Conservation (phyloP, 345 rosid genomes). For the Erodium maritimum region DNA sequence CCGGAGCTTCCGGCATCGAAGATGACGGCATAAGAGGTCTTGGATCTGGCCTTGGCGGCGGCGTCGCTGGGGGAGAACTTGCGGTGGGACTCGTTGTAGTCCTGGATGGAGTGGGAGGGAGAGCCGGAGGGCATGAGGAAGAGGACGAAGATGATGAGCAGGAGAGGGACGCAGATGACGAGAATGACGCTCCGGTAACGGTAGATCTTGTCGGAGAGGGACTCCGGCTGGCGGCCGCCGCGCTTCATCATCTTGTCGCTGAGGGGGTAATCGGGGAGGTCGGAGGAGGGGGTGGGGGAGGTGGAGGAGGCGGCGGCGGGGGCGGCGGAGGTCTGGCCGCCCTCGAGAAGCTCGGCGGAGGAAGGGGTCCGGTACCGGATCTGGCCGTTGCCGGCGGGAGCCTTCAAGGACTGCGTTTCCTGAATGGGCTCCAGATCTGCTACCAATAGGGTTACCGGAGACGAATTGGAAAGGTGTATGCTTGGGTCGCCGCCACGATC, state of each 20-base stretch:
- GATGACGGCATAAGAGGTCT: slow-evolving; percentile 52
- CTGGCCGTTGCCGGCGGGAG: slow-evolving; percentile 67
- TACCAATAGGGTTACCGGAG: not conserved
- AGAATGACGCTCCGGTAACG: slow-evolving; percentile 49
- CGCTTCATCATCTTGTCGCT: slow-evolving; percentile 53
- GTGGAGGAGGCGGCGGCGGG: slow-evolving; percentile 19
- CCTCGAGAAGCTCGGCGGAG: slow-evolving; percentile 41
- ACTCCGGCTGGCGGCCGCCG: slow-evolving; percentile 31
- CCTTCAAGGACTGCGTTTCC: slow-evolving; percentile 60
- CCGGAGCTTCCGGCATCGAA: slow-evolving; percentile 98
- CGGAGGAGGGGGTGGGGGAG: slow-evolving; percentile 19
- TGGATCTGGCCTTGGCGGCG: slow-evolving; percentile 19
- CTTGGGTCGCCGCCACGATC: not conserved
- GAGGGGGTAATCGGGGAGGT: slow-evolving; percentile 18
- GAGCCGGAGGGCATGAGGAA: slow-evolving; percentile 50
- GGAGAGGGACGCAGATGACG: slow-evolving; percentile 54
- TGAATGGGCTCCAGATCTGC: slow-evolving; percentile 65
- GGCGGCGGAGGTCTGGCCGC: slow-evolving; percentile 16
- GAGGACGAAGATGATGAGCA: slow-evolving; percentile 46
- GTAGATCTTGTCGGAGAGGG: slow-evolving; percentile 70
- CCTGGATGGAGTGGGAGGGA: slow-evolving; percentile 28
- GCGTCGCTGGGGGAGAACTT: slow-evolving; percentile 34
- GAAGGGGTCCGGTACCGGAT: slow-evolving; percentile 85
- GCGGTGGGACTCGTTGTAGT: slow-evolving; percentile 31
- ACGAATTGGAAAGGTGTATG: not conserved